phyloP scores from a whole-genome alignment of 352 stramenopile genomes.

The Pythium dissotocum region DNA sequence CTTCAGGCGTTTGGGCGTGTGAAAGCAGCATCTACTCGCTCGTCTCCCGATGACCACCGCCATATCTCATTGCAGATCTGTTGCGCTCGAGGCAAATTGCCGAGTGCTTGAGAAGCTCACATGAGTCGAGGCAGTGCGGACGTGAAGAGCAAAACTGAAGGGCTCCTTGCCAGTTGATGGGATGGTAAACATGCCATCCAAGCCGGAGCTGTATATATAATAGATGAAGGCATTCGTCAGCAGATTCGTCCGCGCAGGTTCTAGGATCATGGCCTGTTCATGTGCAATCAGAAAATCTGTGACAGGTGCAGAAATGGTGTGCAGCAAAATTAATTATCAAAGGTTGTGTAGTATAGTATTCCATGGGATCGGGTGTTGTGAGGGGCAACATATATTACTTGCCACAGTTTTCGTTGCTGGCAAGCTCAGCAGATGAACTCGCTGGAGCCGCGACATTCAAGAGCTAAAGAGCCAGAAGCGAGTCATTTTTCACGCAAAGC shows the following conservation, averaged over 20 bases:
- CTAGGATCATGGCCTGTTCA: background rate
- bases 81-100: no score
- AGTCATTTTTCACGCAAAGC: background rate
- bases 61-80: no score
- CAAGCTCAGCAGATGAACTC: background rate
- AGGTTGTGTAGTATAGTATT: background rate
- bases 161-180: background rate
- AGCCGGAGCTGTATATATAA: background rate
- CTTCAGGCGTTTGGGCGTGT: no score
- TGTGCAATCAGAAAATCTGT: conserved; percentile 1
- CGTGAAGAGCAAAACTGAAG: no score
- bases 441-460: background rate
- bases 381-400: background rate
- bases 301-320: background rate
- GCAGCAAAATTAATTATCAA: background rate
- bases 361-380: background rate
- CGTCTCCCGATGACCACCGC: no score
- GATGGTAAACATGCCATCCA: background rate
- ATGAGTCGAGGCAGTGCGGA: no score
- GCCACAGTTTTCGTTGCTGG: background rate
- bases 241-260: no score
- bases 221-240: no score
- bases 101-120: no score
- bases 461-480: no score
- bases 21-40: no score